Conservation (phyloP, 2,329 filamentous ascomycete species). For the Xylaria sp. region DNA sequence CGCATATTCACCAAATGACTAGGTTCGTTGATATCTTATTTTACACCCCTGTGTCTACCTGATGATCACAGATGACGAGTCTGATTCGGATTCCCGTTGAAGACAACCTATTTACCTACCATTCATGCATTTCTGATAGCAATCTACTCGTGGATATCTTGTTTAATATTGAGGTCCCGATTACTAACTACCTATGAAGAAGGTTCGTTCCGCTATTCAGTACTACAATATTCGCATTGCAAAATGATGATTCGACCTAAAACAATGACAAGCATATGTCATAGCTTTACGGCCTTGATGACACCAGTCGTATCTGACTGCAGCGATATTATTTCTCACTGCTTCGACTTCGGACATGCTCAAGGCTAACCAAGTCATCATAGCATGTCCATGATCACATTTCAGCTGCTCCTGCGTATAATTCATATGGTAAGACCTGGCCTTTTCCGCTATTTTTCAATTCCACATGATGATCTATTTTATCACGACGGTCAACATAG, state of each 20-base stretch:
- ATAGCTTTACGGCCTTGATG: conserved; percentile 71
- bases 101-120: conserved; percentile 66
- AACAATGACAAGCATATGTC: conserved; percentile 98
- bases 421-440: conserved; percentile 36
- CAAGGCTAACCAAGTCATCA: conserved; percentile 47
- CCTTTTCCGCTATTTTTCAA: conserved; percentile 22
- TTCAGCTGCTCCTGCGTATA: background rate
- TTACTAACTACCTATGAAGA: conserved; percentile 26
- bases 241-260: conserved; percentile 82
- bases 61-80: conserved; percentile 71
- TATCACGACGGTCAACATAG: conserved; percentile 92
- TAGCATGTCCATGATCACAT: conserved; percentile 15
- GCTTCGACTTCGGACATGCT: conserved; percentile 10
- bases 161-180: background rate
- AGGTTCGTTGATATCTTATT: conserved; percentile 28
- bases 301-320: conserved; percentile 60
- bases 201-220: conserved; percentile 35
- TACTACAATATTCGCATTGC: conserved; percentile 39
- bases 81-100: conserved; percentile 71
- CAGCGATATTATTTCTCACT: conserved; percentile 39
- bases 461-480: conserved; percentile 74
- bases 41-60: conserved; percentile 51
- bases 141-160: conserved; percentile 21
- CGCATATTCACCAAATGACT: background rate
- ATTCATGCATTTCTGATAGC: conserved; percentile 64